These are phyloP conservation scores for Scheffersomyces segobiensis DNA, from an alignment of 1,139 yeast genomes.

Conservation along the genomic window DNA sequence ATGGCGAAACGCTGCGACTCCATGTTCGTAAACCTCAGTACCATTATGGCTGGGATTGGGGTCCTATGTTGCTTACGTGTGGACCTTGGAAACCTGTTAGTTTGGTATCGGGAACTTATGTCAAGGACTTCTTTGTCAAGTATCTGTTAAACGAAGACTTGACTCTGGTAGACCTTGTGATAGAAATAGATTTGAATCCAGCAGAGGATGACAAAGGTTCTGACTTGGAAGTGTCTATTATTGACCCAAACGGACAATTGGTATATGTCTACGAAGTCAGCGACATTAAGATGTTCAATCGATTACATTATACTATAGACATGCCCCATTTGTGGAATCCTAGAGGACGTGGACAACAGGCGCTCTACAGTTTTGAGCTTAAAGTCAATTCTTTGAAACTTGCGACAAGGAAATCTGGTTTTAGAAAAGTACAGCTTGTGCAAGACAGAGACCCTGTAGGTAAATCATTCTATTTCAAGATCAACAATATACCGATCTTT, in stretches of 20 bases:
- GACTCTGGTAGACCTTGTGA: not conserved
- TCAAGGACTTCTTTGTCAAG: not conserved
- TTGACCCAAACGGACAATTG: not conserved
- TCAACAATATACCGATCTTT: slow-evolving; percentile 40
- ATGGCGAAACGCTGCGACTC: slow-evolving; percentile 43
- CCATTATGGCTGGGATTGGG: slow-evolving; percentile 11
- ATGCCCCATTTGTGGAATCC: slow-evolving; percentile 44
- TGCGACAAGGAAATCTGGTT: slow-evolving; percentile 24
- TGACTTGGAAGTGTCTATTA: not conserved
- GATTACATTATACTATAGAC: not conserved
- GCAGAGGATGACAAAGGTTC: not conserved
- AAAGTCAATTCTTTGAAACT: slow-evolving; percentile 8
- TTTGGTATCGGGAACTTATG: not conserved
- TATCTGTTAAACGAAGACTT: not conserved
- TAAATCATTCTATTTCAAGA: slow-evolving; percentile 34
- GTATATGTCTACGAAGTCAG: not conserved
- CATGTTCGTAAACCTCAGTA: slow-evolving; percentile 16
- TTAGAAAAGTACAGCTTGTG: slow-evolving; percentile 38
- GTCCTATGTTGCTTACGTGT: slow-evolving; percentile 5
- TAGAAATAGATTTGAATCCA: not conserved
- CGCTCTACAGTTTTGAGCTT: slow-evolving; percentile 24
- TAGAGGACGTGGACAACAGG: slow-evolving; percentile 34
- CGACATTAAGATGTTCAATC: not conserved
- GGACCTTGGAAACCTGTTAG: slow-evolving; percentile 7
- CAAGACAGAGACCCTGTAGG: slow-evolving; percentile 27